phyloP scores from a whole-genome alignment of 129 eudicot genomes.

The Gnaphalium uliginosum region DNA sequence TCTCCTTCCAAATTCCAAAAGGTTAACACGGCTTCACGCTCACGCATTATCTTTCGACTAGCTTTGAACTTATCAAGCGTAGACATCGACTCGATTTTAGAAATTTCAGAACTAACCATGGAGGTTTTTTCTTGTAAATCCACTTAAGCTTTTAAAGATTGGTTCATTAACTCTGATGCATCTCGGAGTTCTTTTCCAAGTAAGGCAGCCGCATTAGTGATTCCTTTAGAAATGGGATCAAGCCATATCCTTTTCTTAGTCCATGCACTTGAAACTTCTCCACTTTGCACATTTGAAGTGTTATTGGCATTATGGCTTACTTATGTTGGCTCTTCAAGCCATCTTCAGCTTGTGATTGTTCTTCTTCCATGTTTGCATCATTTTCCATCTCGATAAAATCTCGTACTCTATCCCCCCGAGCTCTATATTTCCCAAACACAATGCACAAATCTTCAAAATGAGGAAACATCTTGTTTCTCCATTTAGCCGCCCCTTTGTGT shows the following conservation, averaged over 20 bases:
- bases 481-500: too few species aligned
- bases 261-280: not conserved
- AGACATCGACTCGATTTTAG: not conserved
- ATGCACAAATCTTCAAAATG: not conserved
- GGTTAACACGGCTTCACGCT: not conserved
- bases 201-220: not conserved
- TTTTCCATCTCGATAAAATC: not conserved
- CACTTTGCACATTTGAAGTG: not conserved
- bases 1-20: conserved; percentile 6
- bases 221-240: not conserved
- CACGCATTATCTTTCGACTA: not conserved
- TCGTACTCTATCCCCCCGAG: not conserved
- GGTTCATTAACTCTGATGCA: not conserved
- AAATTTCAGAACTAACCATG: not conserved
- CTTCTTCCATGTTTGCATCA: not conserved
- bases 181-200: not conserved
- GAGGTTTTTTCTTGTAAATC: not conserved
- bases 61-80: not conserved
- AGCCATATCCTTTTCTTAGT: not conserved
- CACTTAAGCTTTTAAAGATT: not conserved
- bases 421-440: not conserved
- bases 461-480: too few species aligned
- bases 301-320: not conserved
- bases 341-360: not conserved
- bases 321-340: not conserved